phyloP scores from a whole-genome alignment of 176 grass and related monocot genomes.

The Oryza nivara region DNA sequence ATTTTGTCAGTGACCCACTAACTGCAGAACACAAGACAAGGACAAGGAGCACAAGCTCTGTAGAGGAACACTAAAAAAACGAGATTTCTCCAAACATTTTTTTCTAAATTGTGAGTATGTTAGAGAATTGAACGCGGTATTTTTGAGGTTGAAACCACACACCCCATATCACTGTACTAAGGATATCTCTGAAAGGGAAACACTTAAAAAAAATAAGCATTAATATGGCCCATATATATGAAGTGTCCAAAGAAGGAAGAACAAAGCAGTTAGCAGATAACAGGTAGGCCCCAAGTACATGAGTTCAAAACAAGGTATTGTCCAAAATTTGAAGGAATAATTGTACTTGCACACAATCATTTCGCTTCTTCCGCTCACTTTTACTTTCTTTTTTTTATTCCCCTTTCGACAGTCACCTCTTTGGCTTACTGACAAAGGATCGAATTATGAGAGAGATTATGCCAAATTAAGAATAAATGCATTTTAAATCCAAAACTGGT shows the following conservation, averaged over 20 bases:
- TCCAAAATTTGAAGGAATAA: not conserved
- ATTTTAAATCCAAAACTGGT: not conserved
- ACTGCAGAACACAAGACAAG: not conserved
- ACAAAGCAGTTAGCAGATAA: not conserved
- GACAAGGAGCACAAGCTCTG: not conserved
- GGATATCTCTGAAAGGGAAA: not conserved
- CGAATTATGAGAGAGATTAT: not conserved
- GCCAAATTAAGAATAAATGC: not conserved
- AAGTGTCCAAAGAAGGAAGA: not conserved
- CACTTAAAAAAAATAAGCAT: not conserved
- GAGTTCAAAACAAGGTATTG: not conserved
- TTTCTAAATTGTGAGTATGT: too few relatives aligned
- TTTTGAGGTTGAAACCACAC: too few relatives aligned
- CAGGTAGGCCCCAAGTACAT: conserved; percentile 1
- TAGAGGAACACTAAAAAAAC: too few relatives aligned
- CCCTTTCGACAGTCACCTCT: not conserved
- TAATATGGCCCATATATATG: not conserved
- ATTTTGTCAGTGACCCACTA: not conserved
- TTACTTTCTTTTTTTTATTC: not conserved
- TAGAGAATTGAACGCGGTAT: too few relatives aligned
- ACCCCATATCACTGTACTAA: too few relatives aligned
- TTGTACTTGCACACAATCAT: conserved; percentile 33
- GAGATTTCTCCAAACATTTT: too few relatives aligned
- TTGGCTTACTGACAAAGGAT: conserved; percentile 1
- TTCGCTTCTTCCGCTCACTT: not conserved